Evolutionary conservation across 345 rosid species (phyloP), one percentile per base, ranked within the genome.

Genomic region (Microthlaspi erraticum): DNA sequence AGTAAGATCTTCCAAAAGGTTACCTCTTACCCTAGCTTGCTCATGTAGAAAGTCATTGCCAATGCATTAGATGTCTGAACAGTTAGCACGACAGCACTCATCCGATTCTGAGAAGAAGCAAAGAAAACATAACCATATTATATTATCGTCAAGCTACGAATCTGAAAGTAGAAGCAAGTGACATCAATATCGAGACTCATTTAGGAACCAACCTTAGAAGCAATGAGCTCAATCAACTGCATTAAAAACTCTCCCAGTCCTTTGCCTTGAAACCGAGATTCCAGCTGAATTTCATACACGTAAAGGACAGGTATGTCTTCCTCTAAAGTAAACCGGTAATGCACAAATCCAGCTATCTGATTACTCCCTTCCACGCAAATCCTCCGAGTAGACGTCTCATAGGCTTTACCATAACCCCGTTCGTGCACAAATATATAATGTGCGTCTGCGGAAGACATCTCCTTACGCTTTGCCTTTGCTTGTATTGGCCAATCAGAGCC

Each of bases 231-330:
- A 48, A 89, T 57, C 62, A 89, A 77, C 72, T 86, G 90, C 99
- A 94, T 94, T 52, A 94, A 75, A 81, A 85, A 87, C 37, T 87
- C 83, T 34, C 97, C 97, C 13, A 91, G 60, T 66, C 97, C 95
- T 74, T 83, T 89, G 29, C 95, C 88, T 74, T 84, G 99, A 58
- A 85, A 76, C 20, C 46, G 68, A 59, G 88, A 68, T 62, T 91
- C 88, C 10, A 94, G 88, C 77, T 89, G 99, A 49, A 91, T 63
- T 71, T 94, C 99, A 61, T 94, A 94, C 32, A 91, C 85, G 43
- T 94, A 94, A 58, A 94, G 85, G 33, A 91, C 95, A 3, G 93
- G 91, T 32, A 89, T 68, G 38, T 88, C 93, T 79, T 91, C 97
- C 81, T 91, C 97, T 39, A 91, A 44, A 26, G 88, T 81, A 76